These are phyloP conservation scores for Pythium aristosporum DNA, from an alignment of 352 stramenopile species.

Conservation along the genomic window DNA sequence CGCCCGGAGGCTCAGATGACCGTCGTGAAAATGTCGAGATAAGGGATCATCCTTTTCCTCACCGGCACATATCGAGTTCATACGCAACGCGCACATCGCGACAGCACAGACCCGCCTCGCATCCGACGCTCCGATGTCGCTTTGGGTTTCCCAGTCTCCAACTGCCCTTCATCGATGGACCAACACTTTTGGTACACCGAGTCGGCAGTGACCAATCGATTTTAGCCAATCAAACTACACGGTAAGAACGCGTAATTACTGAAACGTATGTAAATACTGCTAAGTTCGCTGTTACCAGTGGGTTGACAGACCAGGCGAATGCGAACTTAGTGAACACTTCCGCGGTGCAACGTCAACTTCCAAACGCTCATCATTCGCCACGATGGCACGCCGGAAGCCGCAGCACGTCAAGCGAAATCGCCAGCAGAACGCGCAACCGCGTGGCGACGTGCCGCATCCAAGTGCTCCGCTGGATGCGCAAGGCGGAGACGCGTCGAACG, in stretches of 20 bases:
- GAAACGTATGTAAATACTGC: not conserved
- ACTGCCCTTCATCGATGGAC: not conserved
- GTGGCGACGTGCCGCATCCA: not conserved
- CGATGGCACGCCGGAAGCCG: conserved; percentile 40
- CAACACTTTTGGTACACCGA: not conserved
- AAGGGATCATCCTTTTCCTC: conserved; percentile 84
- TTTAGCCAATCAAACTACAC: conserved; percentile 7
- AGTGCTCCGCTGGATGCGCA: not conserved
- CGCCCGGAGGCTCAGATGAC: conserved; percentile 80
- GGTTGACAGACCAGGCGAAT: too few relatives aligned
- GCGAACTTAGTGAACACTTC: not conserved
- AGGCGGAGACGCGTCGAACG: conserved; percentile 9
- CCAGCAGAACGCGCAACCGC: conserved; percentile 10
- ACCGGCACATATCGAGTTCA: conserved; percentile 2
- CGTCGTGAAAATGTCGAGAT: conserved; percentile 90
- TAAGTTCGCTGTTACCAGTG: not conserved
- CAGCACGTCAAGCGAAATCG: conserved; percentile 30
- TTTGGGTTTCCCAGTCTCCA: not conserved
- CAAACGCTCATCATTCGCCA: not conserved
- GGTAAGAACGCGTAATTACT: conserved; percentile 9
- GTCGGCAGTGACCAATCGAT: conserved; percentile 10
- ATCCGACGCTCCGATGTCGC: not conserved
- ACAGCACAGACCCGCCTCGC: not conserved
- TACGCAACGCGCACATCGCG: not conserved
- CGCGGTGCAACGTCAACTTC: conserved; percentile 4